Evolutionary conservation across 2,329 filamentous ascomycete species (phyloP).

Genomic region (Pseudogymnoascus sp.): DNA sequence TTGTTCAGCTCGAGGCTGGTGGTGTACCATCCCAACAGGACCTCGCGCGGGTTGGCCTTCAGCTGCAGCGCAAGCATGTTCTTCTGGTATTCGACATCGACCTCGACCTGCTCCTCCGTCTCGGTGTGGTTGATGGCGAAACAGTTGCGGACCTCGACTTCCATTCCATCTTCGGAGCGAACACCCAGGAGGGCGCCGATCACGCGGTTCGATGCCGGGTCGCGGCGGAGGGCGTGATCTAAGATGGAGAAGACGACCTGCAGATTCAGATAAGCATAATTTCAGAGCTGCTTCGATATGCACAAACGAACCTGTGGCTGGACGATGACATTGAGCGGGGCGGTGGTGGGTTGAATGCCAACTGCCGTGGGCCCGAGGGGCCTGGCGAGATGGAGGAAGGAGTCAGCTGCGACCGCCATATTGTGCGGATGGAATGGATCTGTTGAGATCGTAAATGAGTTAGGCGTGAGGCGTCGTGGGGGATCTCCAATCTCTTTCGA

Average conservation of each 20-base stretch:
- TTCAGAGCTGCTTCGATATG: conserved; percentile 6
- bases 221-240: conserved; percentile 86
- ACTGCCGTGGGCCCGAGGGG: conserved; percentile 76
- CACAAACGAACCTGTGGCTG: conserved; percentile 72
- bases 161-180: conserved; percentile 91
- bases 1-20: conserved; percentile 95
- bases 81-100: conserved; percentile 99
- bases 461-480: conserved; percentile 13
- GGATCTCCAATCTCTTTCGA: conserved; percentile 14
- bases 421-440: conserved; percentile 37
- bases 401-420: conserved; percentile 70
- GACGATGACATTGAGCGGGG: conserved; percentile 87
- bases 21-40: conserved; percentile 96
- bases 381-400: conserved; percentile 89
- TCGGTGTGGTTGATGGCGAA: conserved; percentile 98
- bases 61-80: conserved; percentile 95
- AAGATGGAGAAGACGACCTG: conserved; percentile 68
- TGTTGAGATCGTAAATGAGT: conserved; percentile 10
- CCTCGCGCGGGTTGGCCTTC: conserved; percentile 87
- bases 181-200: conserved; percentile 92
- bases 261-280: conserved; percentile 25
- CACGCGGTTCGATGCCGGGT: conserved; percentile 83
- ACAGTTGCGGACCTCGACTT: conserved; percentile 91
- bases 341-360: conserved; percentile 74
- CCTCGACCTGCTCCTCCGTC: conserved; percentile 96